Base-by-base conservation (phyloP, 1,284 basidiomycete genomes). In the Malassezia equina region DNA sequence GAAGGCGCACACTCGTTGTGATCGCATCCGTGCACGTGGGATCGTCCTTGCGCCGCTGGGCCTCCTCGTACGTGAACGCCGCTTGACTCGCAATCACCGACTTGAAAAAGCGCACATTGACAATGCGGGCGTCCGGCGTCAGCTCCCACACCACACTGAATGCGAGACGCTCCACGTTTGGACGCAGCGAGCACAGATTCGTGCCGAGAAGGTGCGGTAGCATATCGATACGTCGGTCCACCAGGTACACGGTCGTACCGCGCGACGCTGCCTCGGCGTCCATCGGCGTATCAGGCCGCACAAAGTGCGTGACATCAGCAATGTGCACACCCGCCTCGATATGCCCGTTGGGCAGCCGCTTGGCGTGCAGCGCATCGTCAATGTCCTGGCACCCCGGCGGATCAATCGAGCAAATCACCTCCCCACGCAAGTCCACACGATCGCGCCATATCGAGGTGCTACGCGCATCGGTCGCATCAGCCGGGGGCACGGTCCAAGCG, bases 221-320 rank as follows among this genome's bases (percentile, higher is more conserved):
- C 94, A 99, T 99, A 78, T 98, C 94, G 52, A 99, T 93, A 33
- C 94, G 86, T 77, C 93, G 94, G 79, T 99, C 94, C 2, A 98
- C 94, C 5, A 99, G 82, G 75, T 98, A 99, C 3, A 99, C 94
- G 0, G 94, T 98, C 0, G 93, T 98, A 11, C 94, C 93, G 52
- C 94, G 81, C 12, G 90, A 82, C 13, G 93, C 89, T 15, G 94
- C 94, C 76, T 99, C 94, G 32, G 79, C 84, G 67, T 99, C 94
- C 91, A 99, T 98, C 0, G 94, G 83, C 51, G 86, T 99, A 70
- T 93, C 89, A 2, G 90, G 80, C 51, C 82, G 83, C 1, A 99
- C 94, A 68, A 99, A 99, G 75, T 94, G 85, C 2, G 93, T 93
- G 1, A 99, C 94, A 71, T 99, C 93, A 57, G 94, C 94, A 62